Percentiles rank a stretch among this genome's conserved stretches.
Conservation (phyloP, 805 yeast genomes). For the Isabelozyma pseudorhagii region DNA sequence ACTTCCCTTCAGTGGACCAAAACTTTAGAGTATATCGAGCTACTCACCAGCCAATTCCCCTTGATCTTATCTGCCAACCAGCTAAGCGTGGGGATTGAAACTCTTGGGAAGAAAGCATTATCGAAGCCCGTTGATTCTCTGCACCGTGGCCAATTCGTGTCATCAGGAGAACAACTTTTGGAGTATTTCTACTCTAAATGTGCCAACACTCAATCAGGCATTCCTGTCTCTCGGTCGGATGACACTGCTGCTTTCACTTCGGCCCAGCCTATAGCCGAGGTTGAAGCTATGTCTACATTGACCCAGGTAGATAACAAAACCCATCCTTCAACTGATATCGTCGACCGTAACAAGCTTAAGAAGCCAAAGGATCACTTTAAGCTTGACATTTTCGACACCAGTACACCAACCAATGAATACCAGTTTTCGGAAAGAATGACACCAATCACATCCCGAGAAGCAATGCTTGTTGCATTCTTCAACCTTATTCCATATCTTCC, state of each 20-base stretch:
- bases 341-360: conserved; percentile 25
- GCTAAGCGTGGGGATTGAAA: conserved; percentile 53
- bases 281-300: conserved; percentile 34
- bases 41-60: conserved; percentile 58
- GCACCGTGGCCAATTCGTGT: conserved; percentile 1
- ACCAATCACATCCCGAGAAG: conserved; percentile 47
- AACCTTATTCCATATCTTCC: conserved; percentile 53
- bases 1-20: conserved; percentile 12
- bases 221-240: conserved; percentile 12
- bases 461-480: conserved; percentile 45
- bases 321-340: conserved; percentile 14
- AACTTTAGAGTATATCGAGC: conserved; percentile 39
- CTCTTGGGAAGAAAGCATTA: conserved; percentile 44
- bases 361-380: conserved; percentile 28
- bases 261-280: conserved; percentile 37
- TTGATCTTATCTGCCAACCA: conserved; percentile 49
- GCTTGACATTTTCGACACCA: conserved; percentile 10
- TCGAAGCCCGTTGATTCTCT: conserved; percentile 18
- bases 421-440: conserved; percentile 19
- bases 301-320: conserved; percentile 20
- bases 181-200: conserved; percentile 42
- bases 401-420: conserved; percentile 8
- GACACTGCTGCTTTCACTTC: conserved; percentile 19
- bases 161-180: conserved; percentile 35
- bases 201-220: conserved; percentile 29